Evolutionary conservation across 352 stramenopile species (phyloP).

Genomic region (Pythium guiyangense): DNA sequence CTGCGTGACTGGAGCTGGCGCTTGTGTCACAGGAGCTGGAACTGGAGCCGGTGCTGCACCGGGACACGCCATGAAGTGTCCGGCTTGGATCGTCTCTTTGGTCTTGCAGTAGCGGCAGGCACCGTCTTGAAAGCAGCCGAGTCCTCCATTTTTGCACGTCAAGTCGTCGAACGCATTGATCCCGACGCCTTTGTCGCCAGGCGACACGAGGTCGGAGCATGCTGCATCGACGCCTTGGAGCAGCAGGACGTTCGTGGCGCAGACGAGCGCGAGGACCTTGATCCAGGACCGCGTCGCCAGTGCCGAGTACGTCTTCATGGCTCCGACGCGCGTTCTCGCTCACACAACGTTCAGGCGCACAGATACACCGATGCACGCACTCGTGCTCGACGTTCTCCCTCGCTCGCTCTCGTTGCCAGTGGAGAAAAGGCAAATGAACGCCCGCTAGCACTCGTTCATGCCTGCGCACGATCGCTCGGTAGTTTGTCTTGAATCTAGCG

Average conservation of each 20-base stretch:
- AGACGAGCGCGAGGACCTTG: slow-evolving; percentile 8
- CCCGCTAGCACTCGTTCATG: not conserved
- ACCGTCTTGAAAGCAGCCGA: slow-evolving; percentile 14
- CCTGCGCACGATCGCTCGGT: not conserved
- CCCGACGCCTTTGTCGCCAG: slow-evolving; percentile 6
- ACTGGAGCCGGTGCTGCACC: not conserved
- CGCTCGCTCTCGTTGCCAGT: not conserved
- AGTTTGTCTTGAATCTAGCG: not conserved
- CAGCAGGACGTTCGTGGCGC: not conserved
- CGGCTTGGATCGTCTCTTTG: slow-evolving; percentile 12
- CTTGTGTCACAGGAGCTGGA: not conserved
- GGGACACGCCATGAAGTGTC: slow-evolving; percentile 11
- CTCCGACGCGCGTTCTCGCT: not conserved
- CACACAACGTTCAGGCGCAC: not conserved
- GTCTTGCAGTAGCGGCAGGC: slow-evolving; percentile 23
- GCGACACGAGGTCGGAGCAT: slow-evolving; percentile 1
- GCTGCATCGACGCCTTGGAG: slow-evolving; percentile 1
- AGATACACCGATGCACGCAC: not conserved
- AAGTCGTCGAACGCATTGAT: slow-evolving; percentile 10
- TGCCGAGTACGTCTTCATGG: slow-evolving; percentile 6
- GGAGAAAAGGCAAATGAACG: slow-evolving; percentile 6
- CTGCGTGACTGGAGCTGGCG: not conserved
- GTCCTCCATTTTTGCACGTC: slow-evolving; percentile 13
- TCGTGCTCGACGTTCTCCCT: not conserved
- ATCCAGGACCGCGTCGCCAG: slow-evolving; percentile 4